phyloP scores from a whole-genome alignment of 169 alveolate species.

The Plasmodium vivax region DNA sequence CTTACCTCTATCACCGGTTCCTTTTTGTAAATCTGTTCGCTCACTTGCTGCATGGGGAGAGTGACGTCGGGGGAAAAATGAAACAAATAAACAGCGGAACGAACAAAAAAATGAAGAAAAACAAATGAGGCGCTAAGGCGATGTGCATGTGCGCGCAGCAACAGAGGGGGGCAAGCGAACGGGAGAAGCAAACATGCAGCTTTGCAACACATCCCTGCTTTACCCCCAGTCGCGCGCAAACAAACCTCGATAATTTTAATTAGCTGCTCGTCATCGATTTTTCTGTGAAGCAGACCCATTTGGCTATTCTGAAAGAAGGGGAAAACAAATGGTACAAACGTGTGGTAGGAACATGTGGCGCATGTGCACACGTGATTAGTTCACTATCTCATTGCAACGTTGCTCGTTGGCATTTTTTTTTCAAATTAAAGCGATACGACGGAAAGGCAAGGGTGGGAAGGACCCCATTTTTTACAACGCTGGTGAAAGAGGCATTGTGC shows the following conservation, averaged over 20 bases:
- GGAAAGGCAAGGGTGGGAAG: background rate
- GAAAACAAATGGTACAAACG: background rate
- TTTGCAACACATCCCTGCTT: background rate
- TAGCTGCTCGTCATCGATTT: constrained; percentile 63
- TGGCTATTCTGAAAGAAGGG: constrained; percentile 64
- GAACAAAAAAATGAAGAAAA: background rate
- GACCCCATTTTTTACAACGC: background rate
- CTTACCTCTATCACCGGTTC: constrained; percentile 73
- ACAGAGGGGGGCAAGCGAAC: background rate
- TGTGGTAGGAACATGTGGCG: background rate
- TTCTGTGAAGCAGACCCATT: constrained; percentile 43
- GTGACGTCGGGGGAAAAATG: background rate
- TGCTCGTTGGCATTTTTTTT: background rate
- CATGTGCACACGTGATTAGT: background rate
- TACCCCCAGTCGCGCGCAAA: background rate
- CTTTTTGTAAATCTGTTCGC: constrained; percentile 41
- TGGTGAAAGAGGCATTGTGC: background rate
- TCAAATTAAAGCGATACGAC: background rate
- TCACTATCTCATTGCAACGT: background rate
- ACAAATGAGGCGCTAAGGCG: background rate
- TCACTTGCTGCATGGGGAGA: constrained; percentile 41
- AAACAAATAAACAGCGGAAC: background rate
- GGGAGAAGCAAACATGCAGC: background rate
- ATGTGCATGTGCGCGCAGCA: background rate
- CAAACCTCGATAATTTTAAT: constrained; percentile 74